Evolutionary conservation across 768 basidiomycete species (phyloP), one percentile per base, ranked within the genome.

Genomic region (Trametopsis cervina): DNA sequence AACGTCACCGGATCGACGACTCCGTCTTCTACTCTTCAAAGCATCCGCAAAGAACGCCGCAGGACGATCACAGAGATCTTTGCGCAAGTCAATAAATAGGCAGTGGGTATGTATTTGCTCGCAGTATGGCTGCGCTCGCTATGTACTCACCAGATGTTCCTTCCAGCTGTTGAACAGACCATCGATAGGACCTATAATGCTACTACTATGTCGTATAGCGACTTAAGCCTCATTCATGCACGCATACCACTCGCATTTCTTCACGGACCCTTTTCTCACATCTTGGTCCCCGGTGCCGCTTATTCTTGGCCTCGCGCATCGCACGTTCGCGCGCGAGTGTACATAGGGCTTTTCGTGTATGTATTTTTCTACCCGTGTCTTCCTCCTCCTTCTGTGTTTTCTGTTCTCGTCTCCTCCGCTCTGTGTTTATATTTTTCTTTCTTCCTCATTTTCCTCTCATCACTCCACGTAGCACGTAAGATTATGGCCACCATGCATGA

Each of bases 31-130:
- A 73, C 71, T 5, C 60, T 69, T 36, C 59, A 50, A 44, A 65
- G 45, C 54, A 63, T 53, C 50, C 48, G 67, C 38, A 64, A 63
- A 51, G 73, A 75, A 48, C 65, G 75, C n/a, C 64, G 74, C 42
- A 65, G 74, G 27, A 77, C 75, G 27, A 68, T 76, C 38, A 75
- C 72, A n/a, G 75, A 76, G 53, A 71, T 76, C 48, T 75, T 74
- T 52, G 75, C 56, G 73, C 70, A 55, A 42, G 51, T 47, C 49
- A 51, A 51, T 13, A 39, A 54, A 5, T 41, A 53, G 49, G 47
- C 40, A 21, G 26, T 49, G 40, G 13, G 18, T 27, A 36, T 29
- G 50, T 46, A 29, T 43, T 18, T 46, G 35, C 21, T 46, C 46
- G 12, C 43, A 29, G 15, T 33, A 6, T 40, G n/a, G 35, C 15